Conservation (phyloP, 164 flowering plant genomes). For the Sextonia rubra region DNA sequence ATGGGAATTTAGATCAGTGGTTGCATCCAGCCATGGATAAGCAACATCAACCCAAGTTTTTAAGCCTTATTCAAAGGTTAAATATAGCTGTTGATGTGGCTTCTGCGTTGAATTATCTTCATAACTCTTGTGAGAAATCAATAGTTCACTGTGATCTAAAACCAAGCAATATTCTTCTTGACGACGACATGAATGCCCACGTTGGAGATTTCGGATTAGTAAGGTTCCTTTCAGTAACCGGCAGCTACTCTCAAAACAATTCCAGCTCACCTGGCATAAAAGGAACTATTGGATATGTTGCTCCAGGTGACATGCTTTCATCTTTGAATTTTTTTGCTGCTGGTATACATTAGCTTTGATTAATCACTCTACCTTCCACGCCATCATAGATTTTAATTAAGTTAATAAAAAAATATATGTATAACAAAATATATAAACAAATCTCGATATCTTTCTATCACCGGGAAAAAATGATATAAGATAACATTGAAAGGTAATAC, state of each 20-base stretch:
- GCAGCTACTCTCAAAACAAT: background rate
- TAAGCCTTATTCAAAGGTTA: background rate
- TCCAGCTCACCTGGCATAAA: background rate
- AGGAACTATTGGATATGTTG: constrained; percentile 16
- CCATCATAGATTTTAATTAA: too few species aligned
- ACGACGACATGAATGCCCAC: background rate
- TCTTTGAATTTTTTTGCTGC: background rate
- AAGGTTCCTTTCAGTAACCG: background rate
- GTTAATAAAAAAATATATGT: too few species aligned
- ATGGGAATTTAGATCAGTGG: background rate
- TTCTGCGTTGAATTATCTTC: constrained; percentile 5
- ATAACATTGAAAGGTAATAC: too few species aligned
- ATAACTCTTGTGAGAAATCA: background rate
- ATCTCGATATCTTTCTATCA: too few species aligned
- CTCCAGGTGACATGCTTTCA: constrained; percentile 1
- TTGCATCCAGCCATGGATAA: background rate
- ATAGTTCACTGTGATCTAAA: constrained; percentile 4
- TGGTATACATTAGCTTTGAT: too few species aligned
- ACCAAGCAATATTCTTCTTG: background rate
- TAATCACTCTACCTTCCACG: too few species aligned
- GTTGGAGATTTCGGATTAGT: background rate
- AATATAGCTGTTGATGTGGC: constrained; percentile 5
- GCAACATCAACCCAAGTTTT: background rate
- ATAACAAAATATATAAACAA: too few species aligned
- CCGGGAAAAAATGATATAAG: too few species aligned